Evolutionary conservation across 257 asterid species (phyloP).

Genomic region (Petunia axillaris): DNA sequence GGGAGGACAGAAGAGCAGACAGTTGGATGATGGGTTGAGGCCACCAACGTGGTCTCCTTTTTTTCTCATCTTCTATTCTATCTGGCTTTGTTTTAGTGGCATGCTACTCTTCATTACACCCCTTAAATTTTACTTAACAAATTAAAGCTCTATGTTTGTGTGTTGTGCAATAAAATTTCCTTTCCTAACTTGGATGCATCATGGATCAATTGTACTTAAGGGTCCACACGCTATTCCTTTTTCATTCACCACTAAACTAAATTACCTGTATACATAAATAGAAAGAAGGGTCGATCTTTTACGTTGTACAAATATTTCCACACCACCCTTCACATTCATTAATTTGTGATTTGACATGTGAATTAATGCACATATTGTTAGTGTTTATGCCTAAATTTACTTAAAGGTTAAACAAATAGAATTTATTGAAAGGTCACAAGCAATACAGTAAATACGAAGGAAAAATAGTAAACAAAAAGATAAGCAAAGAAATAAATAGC

Average conservation of each 20-base stretch:
- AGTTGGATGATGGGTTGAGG: conserved; percentile 66
- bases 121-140: conserved; percentile 14
- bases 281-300: neutral
- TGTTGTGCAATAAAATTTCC: neutral
- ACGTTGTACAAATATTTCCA: neutral
- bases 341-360: neutral
- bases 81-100: conserved; percentile 37
- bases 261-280: neutral
- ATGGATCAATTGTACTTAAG: neutral
- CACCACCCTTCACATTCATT: neutral
- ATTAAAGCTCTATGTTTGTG: neutral
- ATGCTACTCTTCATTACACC: conserved; percentile 15
- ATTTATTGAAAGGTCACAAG: no score
- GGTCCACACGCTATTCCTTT: conserved; percentile 21
- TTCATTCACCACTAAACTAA: neutral
- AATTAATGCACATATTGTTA: no score
- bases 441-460: no score
- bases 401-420: no score
- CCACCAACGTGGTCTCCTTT: conserved; percentile 52
- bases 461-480: no score
- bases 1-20: conserved; percentile 72
- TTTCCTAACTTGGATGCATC: neutral
- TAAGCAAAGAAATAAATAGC: no score
- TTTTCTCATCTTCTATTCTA: conserved; percentile 38
- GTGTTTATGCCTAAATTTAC: no score